Base-by-base conservation (phyloP, 352 stramenopile genomes). In the Pythium sp. region DNA sequence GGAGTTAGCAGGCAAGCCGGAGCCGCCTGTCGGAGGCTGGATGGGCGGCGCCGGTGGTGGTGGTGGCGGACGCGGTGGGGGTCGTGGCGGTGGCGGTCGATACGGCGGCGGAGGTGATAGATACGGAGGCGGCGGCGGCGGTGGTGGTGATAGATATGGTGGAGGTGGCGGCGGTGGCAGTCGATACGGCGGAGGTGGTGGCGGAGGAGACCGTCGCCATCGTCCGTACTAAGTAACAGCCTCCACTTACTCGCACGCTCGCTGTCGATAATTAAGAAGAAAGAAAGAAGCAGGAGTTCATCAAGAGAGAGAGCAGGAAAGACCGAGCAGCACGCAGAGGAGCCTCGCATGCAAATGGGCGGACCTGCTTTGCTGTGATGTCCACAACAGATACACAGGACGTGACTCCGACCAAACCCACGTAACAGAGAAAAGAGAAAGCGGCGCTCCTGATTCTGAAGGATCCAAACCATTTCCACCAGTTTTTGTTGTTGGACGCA, bases 1-100 rank as follows among this genome's bases (percentile, higher is more conserved):
- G 54, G 87, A 95, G 75, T 70, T 95, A 0, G 87, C 87, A 11
- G 87, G 87, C 51, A 95, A 95, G 63, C 87, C 87, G 0, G 86
- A 95, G 72, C 87, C 87, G 41, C 87, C 87, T 0, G 84, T 83
- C 15, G 87, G 87, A 18, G 87, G 87, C 3, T 95, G 87, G 86
- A 68, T 79, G 7, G 84, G 82, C 28, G 86, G 86, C 26, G 76
- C 55, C 20, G 66, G 79, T 12, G 75, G 80, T 15, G 66, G 78
- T 54, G 57, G 79, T 49, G 60, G 84, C 7, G 69, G 84, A 22
- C 69, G 78, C 11, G 64, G 80, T 18, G 78, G 80, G 6, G 75
- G 81, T 28, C 68, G 72, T 47, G 64, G 80, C 64, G 77, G 72
- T 47, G 64, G 80, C 64, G 77, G 80, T 55, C 76, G 82, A 38